Evolutionary conservation across 2,329 filamentous ascomycete genomes (phyloP), one percentile per base, ranked within the genome.

Genomic region (Ophiocordyceps camponoti-leonardi): DNA sequence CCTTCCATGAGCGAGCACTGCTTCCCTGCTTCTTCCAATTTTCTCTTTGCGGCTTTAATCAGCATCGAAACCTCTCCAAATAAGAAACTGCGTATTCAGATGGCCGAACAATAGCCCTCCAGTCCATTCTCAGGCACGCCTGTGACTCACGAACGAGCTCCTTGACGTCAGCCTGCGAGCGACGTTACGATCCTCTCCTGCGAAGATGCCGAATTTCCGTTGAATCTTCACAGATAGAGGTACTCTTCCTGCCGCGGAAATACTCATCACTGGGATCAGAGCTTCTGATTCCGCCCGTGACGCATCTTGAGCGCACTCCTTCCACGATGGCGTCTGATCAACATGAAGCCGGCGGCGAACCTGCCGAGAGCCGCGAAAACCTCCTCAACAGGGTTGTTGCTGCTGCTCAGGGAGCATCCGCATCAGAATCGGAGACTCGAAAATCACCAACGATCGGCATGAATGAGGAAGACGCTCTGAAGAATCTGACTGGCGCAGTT

Each of bases 401-500:
- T 14, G 59, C 54, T 1, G 59, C 61, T 6, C 58, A 60, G 33
- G 51, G 56, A 41, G 51, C 41, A 0, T 39, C 42, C 4, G 13
- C 31, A 8, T 6, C 43, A 13, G 48, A 44, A 10, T 7, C 14
- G 14, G 44, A n/a, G 42, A 46, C 19, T 44, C 47, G 33, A 41
- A 48, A 45, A 41, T 47, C 22, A 42, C 45, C 46, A 43, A 56
- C 51, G 8, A 53, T 54, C 13, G 56, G 51, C 6, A 58, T 72
- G 47, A 75, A 77, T 49, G 80, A 84, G 55, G 72, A 73, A 40
- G 68, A 70, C 44, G 72, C 74, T 19, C 65, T 87, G 26, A 68
- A 71, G 47, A 73, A 73, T 41, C 65, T 87, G 39, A 79, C 81
- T 5, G 74, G 79, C 44, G 72, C 80, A 47, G 77, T 92, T 20